Percentiles rank a stretch among this genome's conserved stretches.
Evolutionary conservation across 2,329 filamentous ascomycete species (phyloP).

Genomic region (Dothidotthia symphoricarpi): DNA sequence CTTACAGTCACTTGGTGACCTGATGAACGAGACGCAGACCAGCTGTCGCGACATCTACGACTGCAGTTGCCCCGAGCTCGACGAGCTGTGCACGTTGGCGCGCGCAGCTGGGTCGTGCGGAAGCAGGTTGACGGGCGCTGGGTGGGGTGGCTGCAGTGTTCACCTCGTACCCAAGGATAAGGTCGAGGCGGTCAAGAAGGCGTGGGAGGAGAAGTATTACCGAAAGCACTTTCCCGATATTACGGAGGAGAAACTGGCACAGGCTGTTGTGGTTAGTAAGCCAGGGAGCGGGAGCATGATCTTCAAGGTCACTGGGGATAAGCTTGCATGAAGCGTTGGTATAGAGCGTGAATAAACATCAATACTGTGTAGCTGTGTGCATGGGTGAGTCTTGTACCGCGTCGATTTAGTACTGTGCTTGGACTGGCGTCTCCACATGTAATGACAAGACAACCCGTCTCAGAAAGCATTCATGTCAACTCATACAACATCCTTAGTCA

Average conservation of each 20-base stretch:
- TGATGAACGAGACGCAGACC: slow-evolving; percentile 87
- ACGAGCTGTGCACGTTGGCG: slow-evolving; percentile 80
- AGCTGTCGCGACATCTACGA: slow-evolving; percentile 87
- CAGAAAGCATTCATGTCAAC: too few relatives aligned
- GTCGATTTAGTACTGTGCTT: too few relatives aligned
- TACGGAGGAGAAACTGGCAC: slow-evolving; percentile 68
- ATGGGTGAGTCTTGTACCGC: too few relatives aligned
- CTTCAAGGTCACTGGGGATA: slow-evolving; percentile 36
- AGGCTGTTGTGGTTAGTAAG: slow-evolving; percentile 84
- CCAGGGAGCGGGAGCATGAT: slow-evolving; percentile 67
- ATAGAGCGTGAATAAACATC: neutral
- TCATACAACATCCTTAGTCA: too few relatives aligned
- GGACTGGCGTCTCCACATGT: too few relatives aligned
- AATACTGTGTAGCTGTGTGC: too few relatives aligned
- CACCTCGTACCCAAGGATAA: slow-evolving; percentile 85
- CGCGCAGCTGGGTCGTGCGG: slow-evolving; percentile 77
- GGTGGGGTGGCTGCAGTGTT: slow-evolving; percentile 95
- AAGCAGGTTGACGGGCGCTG: slow-evolving; percentile 83
- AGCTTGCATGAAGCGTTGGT: slow-evolving; percentile 22
- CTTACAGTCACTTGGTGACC: slow-evolving; percentile 69
- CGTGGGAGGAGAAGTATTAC: slow-evolving; percentile 82
- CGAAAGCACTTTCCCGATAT: slow-evolving; percentile 65
- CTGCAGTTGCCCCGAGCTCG: slow-evolving; percentile 90
- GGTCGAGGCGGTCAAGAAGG: slow-evolving; percentile 72
- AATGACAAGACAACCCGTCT: too few relatives aligned